Evolutionary conservation across 1,284 basidiomycete genomes (phyloP), one percentile per base, ranked within the genome.

Genomic region (Marasmius fiardii): DNA sequence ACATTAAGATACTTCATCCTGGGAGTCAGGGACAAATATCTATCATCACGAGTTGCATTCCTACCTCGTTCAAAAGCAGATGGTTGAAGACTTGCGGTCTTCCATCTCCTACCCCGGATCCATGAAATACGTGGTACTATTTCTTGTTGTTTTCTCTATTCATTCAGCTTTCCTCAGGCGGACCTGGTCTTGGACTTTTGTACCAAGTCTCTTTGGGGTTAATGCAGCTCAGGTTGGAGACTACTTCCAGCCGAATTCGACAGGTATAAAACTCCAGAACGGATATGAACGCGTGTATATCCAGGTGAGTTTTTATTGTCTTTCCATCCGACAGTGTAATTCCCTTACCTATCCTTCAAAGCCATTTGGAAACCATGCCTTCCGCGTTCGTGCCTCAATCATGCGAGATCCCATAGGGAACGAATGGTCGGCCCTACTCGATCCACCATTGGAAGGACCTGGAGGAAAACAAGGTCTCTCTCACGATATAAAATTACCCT

Each of bases 321-420:
- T 28, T 56, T 26, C 21, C 43, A 16, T 52, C 21, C 21, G 37
- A 44, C 2, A 33, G 21, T 2, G 43, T 21, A 33, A 8, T 51
- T 23, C n/a, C 16, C 10, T 11, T 33, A 48, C 39, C 34, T 48
- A 6, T n/a, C 28, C 21, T 54, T 14, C 41, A 43, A 43, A 75
- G 74, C 74, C 73, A 6, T 75, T 68, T 58, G 74, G 74, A 18
- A 68, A 70, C 39, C 67, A 75, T 57, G 73, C 69, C 3, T 64
- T 75, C 34, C 73, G 73, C 37, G 68, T 75, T 28, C 71, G 73
- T 23, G 66, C 71, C n/a, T 73, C 70, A 54, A 63, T 74, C 41
- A 63, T 74, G 59, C 65, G 70, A 18, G 74, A 74, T 58, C 73
- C 73, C 18, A 71, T 72, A 2, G 73, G 73, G 4, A 61, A 58